A percentile compares a stretch with the other conserved stretches of the same genome.
Evolutionary conservation across 208 protist genomes (phyloP).

Genomic region (Acanthamoeba castellanii): DNA sequence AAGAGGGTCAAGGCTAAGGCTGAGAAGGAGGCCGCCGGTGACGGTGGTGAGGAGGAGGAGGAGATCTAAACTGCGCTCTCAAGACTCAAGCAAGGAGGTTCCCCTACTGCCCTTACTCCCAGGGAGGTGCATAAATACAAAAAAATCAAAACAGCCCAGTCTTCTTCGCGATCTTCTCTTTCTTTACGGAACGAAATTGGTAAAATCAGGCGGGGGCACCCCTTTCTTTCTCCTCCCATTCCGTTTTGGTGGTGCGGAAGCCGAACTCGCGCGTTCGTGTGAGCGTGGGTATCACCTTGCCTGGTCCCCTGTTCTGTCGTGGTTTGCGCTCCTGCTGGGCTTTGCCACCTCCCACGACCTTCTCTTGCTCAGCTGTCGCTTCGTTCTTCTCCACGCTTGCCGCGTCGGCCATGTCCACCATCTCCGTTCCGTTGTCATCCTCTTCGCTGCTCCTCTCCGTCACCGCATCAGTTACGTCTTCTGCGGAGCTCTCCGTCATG

Average conservation of each 20-base stretch:
- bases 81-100: background rate
- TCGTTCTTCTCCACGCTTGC: background rate
- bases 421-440: background rate
- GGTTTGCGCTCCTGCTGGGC: background rate
- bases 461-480: background rate
- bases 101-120: background rate
- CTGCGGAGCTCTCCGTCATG: background rate
- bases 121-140: conserved; percentile 15
- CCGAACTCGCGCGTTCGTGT: background rate
- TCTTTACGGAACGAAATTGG: background rate
- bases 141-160: background rate
- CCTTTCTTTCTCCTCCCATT: background rate
- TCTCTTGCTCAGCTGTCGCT: background rate
- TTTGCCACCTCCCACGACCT: background rate
- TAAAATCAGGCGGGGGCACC: background rate
- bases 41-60: conserved; percentile 67
- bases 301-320: background rate
- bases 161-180: background rate
- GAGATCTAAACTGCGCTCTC: conserved; percentile 49
- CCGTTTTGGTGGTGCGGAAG: background rate
- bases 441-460: background rate
- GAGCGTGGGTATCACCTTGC: conserved; percentile 33
- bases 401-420: background rate
- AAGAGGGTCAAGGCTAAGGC: conserved; percentile 64
- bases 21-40: conserved; percentile 78